phyloP scores from a whole-genome alignment of 306 rosid genomes.

The Prunus davidiana region DNA sequence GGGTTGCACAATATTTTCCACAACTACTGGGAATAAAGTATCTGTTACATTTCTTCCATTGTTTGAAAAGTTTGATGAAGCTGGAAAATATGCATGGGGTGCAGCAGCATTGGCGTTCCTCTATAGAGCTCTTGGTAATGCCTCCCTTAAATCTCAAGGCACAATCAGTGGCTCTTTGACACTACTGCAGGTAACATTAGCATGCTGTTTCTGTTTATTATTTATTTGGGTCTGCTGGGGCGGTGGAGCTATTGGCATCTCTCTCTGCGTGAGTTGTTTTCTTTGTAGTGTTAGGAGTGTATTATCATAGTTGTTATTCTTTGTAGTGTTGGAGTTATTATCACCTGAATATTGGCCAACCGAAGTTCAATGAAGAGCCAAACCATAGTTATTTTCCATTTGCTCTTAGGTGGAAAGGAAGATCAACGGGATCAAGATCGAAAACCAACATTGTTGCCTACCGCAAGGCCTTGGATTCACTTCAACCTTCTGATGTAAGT shows the following conservation, averaged over 20 bases:
- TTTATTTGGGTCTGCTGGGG: not conserved
- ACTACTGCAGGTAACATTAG: conserved; percentile 57
- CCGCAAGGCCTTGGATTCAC: conserved; percentile 80
- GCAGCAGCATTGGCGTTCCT: conserved; percentile 92
- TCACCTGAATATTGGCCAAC: conserved; percentile 73
- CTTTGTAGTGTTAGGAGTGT: no score
- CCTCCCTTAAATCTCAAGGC: conserved; percentile 82
- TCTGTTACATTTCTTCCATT: conserved; percentile 77
- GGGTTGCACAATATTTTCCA: conserved; percentile 87
- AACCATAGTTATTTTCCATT: conserved; percentile 54
- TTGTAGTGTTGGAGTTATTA: conserved; percentile 81
- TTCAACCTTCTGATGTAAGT: conserved; percentile 67
- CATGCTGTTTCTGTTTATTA: conserved; percentile 1
- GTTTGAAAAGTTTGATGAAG: conserved; percentile 69
- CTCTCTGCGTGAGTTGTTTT: conserved; percentile 8
- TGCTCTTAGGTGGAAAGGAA: conserved; percentile 83
- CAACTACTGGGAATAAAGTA: conserved; percentile 92
- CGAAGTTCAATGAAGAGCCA: conserved; percentile 65
- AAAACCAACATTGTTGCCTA: conserved; percentile 62
- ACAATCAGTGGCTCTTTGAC: conserved; percentile 86
- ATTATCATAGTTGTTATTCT: not conserved
- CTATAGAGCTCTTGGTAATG: conserved; percentile 85
- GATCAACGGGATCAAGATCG: conserved; percentile 60
- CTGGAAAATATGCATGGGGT: conserved; percentile 86
- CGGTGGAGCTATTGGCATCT: conserved; percentile 1